Percentiles rank a stretch among this genome's conserved stretches.
Evolutionary conservation across 495 filamentous ascomycete species (phyloP).

Genomic region (Aspergillus sclerotiicarbonarius): DNA sequence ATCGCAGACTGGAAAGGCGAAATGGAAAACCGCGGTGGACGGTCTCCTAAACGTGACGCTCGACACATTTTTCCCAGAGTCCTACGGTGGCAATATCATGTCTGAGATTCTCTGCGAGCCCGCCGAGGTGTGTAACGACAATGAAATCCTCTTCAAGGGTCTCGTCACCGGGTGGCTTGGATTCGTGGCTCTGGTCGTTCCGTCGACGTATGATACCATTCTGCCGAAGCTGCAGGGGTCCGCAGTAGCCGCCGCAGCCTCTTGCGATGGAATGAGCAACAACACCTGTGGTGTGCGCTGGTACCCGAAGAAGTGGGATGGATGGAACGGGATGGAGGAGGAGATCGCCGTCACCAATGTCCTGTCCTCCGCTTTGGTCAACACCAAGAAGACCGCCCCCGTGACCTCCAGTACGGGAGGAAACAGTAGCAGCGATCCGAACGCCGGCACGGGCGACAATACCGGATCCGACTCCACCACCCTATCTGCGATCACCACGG

Average conservation of each 20-base stretch:
- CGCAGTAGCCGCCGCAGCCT: conserved; percentile 63
- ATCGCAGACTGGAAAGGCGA: conserved; percentile 48
- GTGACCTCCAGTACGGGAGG: conserved; percentile 51
- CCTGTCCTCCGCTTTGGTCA: conserved; percentile 32
- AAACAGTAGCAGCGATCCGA: conserved; percentile 34
- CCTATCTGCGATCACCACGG: conserved; percentile 45
- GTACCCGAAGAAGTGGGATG: conserved; percentile 61
- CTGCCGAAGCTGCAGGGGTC: conserved; percentile 64
- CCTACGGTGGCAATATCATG: conserved; percentile 52
- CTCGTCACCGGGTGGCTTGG: conserved; percentile 76
- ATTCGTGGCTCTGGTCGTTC: conserved; percentile 61
- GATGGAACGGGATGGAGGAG: conserved; percentile 56
- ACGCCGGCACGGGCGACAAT: conserved; percentile 34
- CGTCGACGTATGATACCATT: conserved; percentile 60
- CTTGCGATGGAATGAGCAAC: conserved; percentile 62
- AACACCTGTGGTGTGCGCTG: conserved; percentile 73
- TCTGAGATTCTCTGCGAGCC: conserved; percentile 74
- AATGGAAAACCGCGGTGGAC: conserved; percentile 57
- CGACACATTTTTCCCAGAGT: conserved; percentile 57
- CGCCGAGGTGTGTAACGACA: conserved; percentile 57
- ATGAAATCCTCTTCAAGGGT: conserved; percentile 80
- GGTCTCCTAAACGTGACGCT: conserved; percentile 54
- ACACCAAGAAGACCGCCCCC: conserved; percentile 17
- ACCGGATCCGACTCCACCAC: conserved; percentile 8
- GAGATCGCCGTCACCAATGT: conserved; percentile 56